phyloP scores from a whole-genome alignment of 225 moss, liverwort and hornwort genomes.

The Pseudoscleropodium purum region DNA sequence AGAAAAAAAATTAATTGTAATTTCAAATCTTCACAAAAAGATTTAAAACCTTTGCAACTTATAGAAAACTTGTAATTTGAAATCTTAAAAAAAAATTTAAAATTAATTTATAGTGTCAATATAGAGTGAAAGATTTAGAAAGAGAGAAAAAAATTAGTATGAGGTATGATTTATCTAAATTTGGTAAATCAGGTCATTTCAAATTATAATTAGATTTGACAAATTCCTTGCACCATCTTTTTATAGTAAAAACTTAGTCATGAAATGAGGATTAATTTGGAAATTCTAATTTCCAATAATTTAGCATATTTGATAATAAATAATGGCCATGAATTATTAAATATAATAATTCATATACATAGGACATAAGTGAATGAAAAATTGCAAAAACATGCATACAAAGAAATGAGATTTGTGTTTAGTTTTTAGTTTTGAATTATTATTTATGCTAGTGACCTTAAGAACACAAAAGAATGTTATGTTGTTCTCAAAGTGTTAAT shows the following conservation, averaged over 20 bases:
- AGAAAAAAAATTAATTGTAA: neutral
- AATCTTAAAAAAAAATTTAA: neutral
- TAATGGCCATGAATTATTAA: neutral
- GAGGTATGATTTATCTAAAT: neutral
- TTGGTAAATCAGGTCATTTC: neutral
- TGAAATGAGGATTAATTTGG: fast-evolving
- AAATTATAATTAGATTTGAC: neutral
- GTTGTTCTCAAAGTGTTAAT: neutral
- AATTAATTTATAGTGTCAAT: neutral
- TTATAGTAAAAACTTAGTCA: neutral
- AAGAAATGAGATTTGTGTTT: neutral
- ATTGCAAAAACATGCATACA: neutral
- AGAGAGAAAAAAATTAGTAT: too few relatives aligned
- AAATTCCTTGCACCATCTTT: neutral
- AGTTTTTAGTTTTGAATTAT: neutral
- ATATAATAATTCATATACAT: neutral
- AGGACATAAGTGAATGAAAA: neutral
- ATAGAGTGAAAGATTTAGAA: neutral
- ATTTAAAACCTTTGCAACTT: neutral
- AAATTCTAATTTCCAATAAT: neutral
- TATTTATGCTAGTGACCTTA: neutral
- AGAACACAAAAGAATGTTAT: neutral
- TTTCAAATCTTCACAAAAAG: neutral
- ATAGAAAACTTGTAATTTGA: neutral
- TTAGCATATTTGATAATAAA: neutral